Percentiles rank a stretch among this genome's conserved stretches.
Evolutionary conservation across 768 basidiomycete genomes (phyloP).

Genomic region (Leucocoprinus sp.): DNA sequence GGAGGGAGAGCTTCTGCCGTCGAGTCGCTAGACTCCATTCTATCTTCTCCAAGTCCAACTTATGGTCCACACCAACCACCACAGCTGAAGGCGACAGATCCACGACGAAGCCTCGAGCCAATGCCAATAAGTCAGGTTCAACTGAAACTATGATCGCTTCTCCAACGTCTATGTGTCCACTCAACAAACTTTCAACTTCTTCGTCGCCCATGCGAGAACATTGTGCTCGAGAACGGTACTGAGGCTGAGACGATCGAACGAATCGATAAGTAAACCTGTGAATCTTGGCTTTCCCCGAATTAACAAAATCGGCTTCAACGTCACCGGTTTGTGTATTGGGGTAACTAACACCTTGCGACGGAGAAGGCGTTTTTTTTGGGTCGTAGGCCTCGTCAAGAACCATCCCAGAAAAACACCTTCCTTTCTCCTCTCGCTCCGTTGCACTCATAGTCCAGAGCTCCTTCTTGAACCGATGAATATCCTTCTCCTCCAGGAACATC

Average conservation of each 20-base stretch:
- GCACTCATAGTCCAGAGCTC: constrained; percentile 93
- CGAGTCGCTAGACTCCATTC: constrained; percentile 12
- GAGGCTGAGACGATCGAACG: constrained; percentile 22
- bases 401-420: constrained; percentile 84
- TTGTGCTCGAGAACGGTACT: neutral
- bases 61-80: constrained; percentile 78
- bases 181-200: constrained; percentile 42
- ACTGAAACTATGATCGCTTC: constrained; percentile 86
- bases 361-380: constrained; percentile 14
- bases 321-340: constrained; percentile 7
- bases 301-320: constrained; percentile 12
- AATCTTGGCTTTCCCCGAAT: constrained; percentile 42
- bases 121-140: constrained; percentile 77
- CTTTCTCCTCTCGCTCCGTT: constrained; percentile 66
- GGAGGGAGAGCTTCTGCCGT: neutral
- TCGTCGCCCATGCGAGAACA: neutral
- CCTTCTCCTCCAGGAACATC: constrained; percentile 79
- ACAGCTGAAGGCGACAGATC: constrained; percentile 58
- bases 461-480: constrained; percentile 73
- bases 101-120: constrained; percentile 78
- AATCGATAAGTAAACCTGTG: constrained; percentile 80
- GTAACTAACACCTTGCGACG: constrained; percentile 1
- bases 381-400: constrained; percentile 41
- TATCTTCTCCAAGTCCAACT: constrained; percentile 28
- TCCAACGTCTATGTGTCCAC: constrained; percentile 68